Evolutionary conservation across 179 eudicot species (phyloP), one percentile per base, ranked within the genome.

Genomic region (Silene noctiflora): DNA sequence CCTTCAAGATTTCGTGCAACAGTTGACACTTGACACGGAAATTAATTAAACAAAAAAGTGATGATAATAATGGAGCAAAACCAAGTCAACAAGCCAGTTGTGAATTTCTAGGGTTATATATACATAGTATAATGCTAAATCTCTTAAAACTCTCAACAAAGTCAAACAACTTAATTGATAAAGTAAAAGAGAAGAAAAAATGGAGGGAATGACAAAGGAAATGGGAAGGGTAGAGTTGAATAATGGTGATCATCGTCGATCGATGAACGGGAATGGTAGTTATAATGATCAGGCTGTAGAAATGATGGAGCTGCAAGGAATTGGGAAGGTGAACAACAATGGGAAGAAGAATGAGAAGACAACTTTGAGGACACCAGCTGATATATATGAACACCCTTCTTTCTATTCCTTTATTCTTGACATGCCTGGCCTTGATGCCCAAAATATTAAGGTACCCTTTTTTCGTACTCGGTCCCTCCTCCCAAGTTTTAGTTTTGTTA

Each of bases 341-440:
- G 77, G 67, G 25, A 74, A 56, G 73, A 78, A 48, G 66, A 75
- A 71, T 55, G 77, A 78, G 59, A 82, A 82, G 67, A 82, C 85
- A 66, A 78, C 59, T 55, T 72, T 84, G 75, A 82, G 87, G 56
- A 84, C 83, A 67, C 87, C 87, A 42, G 85, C 85, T 71, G 87
- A 84, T 78, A 74, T 84, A 19, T 84, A 69, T 69, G 87, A 84
- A 12, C 69, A 84, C 55, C 81, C 85, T 53, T 74, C 79, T 71
- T 84, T 71, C 48, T 81, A 84, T 46, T 76, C 85, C 65, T 82
- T 84, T 62, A 46, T 84, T 74, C 78, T 79, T 67, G 87, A 84
- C 69, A 84, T 84, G 87, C 87, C 87, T 74, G 87, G 85, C 60
- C 79, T 84, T 77, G 83, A 84, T 71, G 79, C 84, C 76, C 83